These are phyloP conservation scores for Aureobasidium mangrovei DNA, from an alignment of 2,329 filamentous ascomycete species.

Conservation along the genomic window DNA sequence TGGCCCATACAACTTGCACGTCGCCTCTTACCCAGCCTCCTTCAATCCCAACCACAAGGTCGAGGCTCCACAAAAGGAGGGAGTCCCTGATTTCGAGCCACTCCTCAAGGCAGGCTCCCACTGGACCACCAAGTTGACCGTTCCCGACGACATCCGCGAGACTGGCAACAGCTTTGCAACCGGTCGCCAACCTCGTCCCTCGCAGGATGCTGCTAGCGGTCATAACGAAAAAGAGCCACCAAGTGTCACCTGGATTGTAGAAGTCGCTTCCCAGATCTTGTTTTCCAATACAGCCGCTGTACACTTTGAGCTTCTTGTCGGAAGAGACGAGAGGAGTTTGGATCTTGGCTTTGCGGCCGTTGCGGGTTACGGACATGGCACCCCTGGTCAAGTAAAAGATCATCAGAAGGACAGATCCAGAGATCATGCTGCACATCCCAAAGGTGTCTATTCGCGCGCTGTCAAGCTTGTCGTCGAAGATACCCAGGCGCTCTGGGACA, in stretches of 20 bases:
- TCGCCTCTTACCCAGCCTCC: conserved; percentile 71
- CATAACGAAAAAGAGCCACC: conserved; percentile 41
- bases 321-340: conserved; percentile 75
- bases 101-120: conserved; percentile 89
- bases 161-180: conserved; percentile 38
- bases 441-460: conserved; percentile 77
- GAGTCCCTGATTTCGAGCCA: conserved; percentile 84
- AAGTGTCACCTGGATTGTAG: conserved; percentile 77
- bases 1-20: conserved; percentile 85
- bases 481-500: conserved; percentile 85
- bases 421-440: conserved; percentile 56
- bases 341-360: conserved; percentile 54
- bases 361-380: conserved; percentile 42
- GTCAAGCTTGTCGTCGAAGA: conserved; percentile 74
- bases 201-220: conserved; percentile 28
- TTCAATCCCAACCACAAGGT: conserved; percentile 79
- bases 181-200: conserved; percentile 17
- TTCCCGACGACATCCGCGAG: conserved; percentile 70
- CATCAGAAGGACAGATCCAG: conserved; percentile 59
- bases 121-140: conserved; percentile 70
- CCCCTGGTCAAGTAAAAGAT: conserved; percentile 65
- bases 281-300: conserved; percentile 86
- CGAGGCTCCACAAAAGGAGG: conserved; percentile 59
- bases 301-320: conserved; percentile 77
- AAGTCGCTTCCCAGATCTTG: conserved; percentile 85